Conservation (phyloP, 1,284 basidiomycete genomes). For the Moesziomyces parantarcticus region DNA sequence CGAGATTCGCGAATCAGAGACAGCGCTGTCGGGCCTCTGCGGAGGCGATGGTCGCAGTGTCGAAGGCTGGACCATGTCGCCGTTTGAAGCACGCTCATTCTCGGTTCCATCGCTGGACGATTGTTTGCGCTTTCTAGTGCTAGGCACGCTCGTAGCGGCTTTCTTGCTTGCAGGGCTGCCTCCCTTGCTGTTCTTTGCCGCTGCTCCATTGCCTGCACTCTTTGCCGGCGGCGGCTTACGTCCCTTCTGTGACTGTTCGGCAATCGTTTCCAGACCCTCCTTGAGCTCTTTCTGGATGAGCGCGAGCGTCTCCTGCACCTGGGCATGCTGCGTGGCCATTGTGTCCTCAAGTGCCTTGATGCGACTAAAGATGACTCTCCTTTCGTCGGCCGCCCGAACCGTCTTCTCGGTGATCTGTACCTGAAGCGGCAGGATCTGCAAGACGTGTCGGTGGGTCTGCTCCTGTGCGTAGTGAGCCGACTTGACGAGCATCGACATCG, state of each 20-base stretch:
- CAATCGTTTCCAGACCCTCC: conserved; percentile 6
- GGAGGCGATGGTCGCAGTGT: too few relatives aligned
- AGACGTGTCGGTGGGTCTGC: conserved; percentile 1
- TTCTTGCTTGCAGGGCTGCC: conserved; percentile 19
- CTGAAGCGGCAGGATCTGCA: conserved; percentile 18
- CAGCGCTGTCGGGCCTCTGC: too few relatives aligned
- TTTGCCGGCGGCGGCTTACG: conserved; percentile 1
- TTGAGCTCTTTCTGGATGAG: conserved; percentile 13
- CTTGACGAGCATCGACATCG: conserved; percentile 1
- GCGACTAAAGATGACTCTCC: conserved; percentile 15
- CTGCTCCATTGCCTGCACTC: not conserved
- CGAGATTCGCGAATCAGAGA: too few relatives aligned
- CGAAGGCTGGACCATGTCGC: too few relatives aligned
- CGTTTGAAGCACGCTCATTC: too few relatives aligned
- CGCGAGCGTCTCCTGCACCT: conserved; percentile 16
- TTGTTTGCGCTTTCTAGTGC: not conserved
- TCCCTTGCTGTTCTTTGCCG: conserved; percentile 5
- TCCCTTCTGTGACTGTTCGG: conserved; percentile 5
- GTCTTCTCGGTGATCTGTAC: conserved; percentile 18
- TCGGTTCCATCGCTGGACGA: too few relatives aligned
- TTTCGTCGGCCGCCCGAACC: conserved; percentile 15
- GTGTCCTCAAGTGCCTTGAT: conserved; percentile 25
- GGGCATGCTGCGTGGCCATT: conserved; percentile 3
- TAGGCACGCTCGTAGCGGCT: not conserved
- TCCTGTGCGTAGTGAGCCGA: conserved; percentile 5